Conservation (phyloP, 371 early-diverging fungal species). For the Mucor ambiguus region DNA sequence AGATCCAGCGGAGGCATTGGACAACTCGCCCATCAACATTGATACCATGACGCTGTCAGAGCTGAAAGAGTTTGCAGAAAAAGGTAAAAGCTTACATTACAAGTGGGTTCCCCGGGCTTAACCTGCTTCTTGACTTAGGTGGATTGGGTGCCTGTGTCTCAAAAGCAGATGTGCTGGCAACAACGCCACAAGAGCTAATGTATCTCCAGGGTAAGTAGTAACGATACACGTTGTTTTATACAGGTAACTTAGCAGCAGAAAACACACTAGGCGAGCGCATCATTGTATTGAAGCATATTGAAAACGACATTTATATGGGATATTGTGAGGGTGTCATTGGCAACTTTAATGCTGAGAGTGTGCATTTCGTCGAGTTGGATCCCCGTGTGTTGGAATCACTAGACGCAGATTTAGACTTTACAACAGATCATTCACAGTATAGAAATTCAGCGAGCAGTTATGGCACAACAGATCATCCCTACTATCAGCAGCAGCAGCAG, state of each 20-base stretch:
- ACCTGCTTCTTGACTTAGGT: conserved; percentile 22
- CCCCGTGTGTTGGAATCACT: conserved; percentile 52
- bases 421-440: conserved; percentile 22
- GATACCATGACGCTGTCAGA: conserved; percentile 37
- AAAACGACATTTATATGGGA: conserved; percentile 53
- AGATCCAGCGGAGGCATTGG: conserved; percentile 38
- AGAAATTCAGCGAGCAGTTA: conserved; percentile 29
- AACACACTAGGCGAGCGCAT: conserved; percentile 44
- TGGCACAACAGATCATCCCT: conserved; percentile 16
- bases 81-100: conserved; percentile 26
- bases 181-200: conserved; percentile 57
- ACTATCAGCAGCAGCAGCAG: background rate
- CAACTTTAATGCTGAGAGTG: conserved; percentile 56
- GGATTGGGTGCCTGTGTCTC: conserved; percentile 56
- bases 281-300: conserved; percentile 46
- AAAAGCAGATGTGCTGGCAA: conserved; percentile 54
- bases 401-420: conserved; percentile 43
- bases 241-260: too few species aligned
- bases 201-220: conserved; percentile 50
- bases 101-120: background rate
- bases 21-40: conserved; percentile 34
- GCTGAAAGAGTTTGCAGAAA: conserved; percentile 47
- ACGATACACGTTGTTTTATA: too few species aligned
- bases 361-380: conserved; percentile 60
- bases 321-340: conserved; percentile 65